A percentile compares a stretch with the other conserved stretches of the same genome.
phyloP scores from a whole-genome alignment of 176 grass and related monocot genomes.

The Thalia dealbata region DNA sequence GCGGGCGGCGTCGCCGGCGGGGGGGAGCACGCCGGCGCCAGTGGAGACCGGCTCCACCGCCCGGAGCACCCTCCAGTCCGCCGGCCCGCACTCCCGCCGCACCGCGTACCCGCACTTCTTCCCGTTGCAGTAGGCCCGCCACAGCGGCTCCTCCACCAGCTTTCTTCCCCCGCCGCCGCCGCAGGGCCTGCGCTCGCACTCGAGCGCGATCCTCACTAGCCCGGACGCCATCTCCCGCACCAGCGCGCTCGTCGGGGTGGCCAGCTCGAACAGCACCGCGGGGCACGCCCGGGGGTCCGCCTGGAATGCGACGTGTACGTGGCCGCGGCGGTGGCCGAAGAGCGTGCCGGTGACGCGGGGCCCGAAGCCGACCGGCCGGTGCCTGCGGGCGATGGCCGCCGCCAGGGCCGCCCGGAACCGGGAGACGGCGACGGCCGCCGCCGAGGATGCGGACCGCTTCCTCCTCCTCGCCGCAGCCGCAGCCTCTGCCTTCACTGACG shows the following conservation, averaged over 20 bases:
- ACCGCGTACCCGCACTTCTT: slow-evolving; percentile 82
- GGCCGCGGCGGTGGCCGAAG: slow-evolving; percentile 65
- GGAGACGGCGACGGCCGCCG: slow-evolving; percentile 29
- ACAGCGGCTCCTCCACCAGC: slow-evolving; percentile 59
- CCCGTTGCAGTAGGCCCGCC: slow-evolving; percentile 87
- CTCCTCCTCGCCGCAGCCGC: neutral
- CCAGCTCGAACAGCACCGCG: slow-evolving; percentile 70
- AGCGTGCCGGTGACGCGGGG: slow-evolving; percentile 80
- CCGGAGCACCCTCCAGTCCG: slow-evolving; percentile 58
- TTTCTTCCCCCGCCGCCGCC: slow-evolving; percentile 15
- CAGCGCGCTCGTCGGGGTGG: slow-evolving; percentile 60
- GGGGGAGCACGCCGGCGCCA: slow-evolving; percentile 74
- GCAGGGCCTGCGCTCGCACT: slow-evolving; percentile 36
- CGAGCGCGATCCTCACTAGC: slow-evolving; percentile 81
- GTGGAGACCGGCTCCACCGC: slow-evolving; percentile 68
- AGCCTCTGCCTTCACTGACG: slow-evolving; percentile 50
- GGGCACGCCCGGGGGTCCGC: slow-evolving; percentile 55
- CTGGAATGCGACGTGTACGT: slow-evolving; percentile 78
- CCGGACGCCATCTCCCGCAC: slow-evolving; percentile 95
- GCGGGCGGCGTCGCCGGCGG: slow-evolving; percentile 34
- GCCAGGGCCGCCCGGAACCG: slow-evolving; percentile 52
- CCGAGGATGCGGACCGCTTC: neutral
- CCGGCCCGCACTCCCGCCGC: slow-evolving; percentile 53
- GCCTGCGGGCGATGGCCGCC: slow-evolving; percentile 43
- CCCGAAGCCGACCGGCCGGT: slow-evolving; percentile 33